Evolutionary conservation across 805 yeast species (phyloP).

Genomic region (Clavispora vitiphila): DNA sequence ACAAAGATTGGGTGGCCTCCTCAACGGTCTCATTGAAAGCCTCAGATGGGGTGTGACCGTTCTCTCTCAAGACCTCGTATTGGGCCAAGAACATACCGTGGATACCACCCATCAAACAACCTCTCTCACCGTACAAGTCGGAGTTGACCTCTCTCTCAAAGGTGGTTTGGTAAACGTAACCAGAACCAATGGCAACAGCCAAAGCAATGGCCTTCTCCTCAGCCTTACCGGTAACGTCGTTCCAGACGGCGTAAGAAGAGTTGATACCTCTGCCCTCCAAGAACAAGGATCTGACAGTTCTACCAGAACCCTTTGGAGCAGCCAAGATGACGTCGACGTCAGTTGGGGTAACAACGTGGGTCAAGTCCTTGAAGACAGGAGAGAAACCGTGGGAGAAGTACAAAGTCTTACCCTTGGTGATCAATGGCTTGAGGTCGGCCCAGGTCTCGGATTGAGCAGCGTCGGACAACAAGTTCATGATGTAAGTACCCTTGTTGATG

Average conservation of each 20-base stretch:
- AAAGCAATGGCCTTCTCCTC: conserved; percentile 98
- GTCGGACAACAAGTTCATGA: conserved; percentile 97
- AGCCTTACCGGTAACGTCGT: conserved; percentile 98
- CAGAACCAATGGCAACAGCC: conserved; percentile 99
- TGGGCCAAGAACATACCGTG: conserved; percentile 99
- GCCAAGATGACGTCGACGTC: conserved; percentile 96
- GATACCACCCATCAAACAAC: conserved; percentile 99
- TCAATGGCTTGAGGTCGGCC: conserved; percentile 77
- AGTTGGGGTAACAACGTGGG: conserved; percentile 92
- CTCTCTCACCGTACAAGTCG: conserved; percentile 99
- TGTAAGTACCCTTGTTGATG: conserved; percentile 81
- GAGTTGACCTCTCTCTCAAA: conserved; percentile 99
- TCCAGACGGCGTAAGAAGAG: conserved; percentile 99
- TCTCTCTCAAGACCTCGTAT: conserved; percentile 99
- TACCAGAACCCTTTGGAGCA: conserved; percentile 99
- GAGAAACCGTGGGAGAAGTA: conserved; percentile 99
- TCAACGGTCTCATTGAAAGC: conserved; percentile 99
- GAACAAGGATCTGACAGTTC: conserved; percentile 98
- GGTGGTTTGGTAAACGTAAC: conserved; percentile 99
- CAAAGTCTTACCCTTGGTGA: conserved; percentile 95
- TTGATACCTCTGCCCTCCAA: conserved; percentile 99
- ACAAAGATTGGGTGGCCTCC: conserved; percentile 98
- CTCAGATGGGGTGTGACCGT: conserved; percentile 99
- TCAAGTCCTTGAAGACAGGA: conserved; percentile 96
- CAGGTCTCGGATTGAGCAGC: conserved; percentile 99